Evolutionary conservation across 1,284 basidiomycete genomes (phyloP), one percentile per base, ranked within the genome.

Genomic region (Phellinidium pouzarii): DNA sequence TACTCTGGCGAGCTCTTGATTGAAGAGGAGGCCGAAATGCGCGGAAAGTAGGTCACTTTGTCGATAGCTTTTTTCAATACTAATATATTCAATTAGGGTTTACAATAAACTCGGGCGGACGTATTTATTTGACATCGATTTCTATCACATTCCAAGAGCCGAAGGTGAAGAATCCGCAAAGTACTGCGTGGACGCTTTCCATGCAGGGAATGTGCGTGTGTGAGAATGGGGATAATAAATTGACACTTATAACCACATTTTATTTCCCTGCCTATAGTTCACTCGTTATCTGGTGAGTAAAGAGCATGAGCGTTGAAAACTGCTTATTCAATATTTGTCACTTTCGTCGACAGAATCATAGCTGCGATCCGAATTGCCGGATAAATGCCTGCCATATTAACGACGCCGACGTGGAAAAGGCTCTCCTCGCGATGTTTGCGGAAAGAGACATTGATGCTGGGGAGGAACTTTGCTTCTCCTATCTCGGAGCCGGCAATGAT

Each of bases 121-220:
- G 0, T 96, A 96, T 61, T 72, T 94, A 1, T 89, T 94, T 59
- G 82, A 91, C 58, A 61, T 92, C 19, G 91, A 94, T 61, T 87
- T 83, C 58, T 84, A 79, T 59, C 76, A 88, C 60, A 68, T 93
- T 11, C 57, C 60, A 52, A 66, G 70, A 62, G 69, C 71, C 2
- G 63, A 68, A 0, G 65, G 31, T 34, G 31, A 34, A 34, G n/a
- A n/a, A 3, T 14, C 63, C 60, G 65, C 65, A 4, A 56, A 62
- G 19, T 87, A 80, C 58, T 69, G 74, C 37, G 79, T 94, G 1
- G 91, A 94, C 68, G 91, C 91, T 1, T 93, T 85, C 63, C 90
- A 93, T 66, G 85, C 80, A 41, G 91, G 91, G 17, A 90, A 90
- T 65, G 91, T 92, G 65, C 68, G 87, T 74, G 22, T 22, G 31